These are phyloP conservation scores for Linum usitatissimum DNA, from an alignment of 345 rosid species.

Conservation along the genomic window DNA sequence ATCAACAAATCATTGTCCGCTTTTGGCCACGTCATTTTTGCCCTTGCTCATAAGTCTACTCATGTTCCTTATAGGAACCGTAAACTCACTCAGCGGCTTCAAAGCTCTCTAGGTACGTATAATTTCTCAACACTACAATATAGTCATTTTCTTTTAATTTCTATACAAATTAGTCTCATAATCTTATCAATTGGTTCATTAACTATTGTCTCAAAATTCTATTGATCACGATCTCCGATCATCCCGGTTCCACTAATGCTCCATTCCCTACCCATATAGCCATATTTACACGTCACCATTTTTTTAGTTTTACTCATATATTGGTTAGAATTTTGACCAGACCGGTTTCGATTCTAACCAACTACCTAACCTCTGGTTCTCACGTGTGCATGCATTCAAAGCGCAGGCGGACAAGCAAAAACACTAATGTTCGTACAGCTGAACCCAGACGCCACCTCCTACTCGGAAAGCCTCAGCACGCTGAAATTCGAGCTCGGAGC, in stretches of 20 bases:
- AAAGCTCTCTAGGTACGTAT: constrained; percentile 58
- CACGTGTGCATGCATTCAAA: too few species aligned
- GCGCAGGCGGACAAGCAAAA: constrained; percentile 98
- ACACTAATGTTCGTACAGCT: constrained; percentile 97
- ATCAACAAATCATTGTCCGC: constrained; percentile 91
- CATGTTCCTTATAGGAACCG: constrained; percentile 95
- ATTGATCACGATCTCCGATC: too few species aligned
- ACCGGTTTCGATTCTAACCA: too few species aligned
- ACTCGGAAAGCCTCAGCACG: constrained; percentile 69
- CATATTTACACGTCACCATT: too few species aligned
- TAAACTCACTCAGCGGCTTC: constrained; percentile 96
- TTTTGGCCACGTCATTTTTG: constrained; percentile 87
- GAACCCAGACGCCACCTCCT: constrained; percentile 72
- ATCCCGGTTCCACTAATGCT: too few species aligned
- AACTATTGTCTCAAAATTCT: neutral
- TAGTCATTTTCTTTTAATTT: too few species aligned
- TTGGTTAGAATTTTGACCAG: too few species aligned
- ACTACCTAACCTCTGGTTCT: too few species aligned
- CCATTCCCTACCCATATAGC: too few species aligned
- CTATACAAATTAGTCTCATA: neutral
- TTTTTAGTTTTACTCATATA: too few species aligned
- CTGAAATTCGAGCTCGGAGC: constrained; percentile 96
- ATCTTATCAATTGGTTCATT: constrained; percentile 2
- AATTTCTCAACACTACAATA: neutral
- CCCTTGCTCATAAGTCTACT: constrained; percentile 73